Evolutionary conservation across 192 early-diverging fungal genomes (phyloP).

Genomic region (Coemansia sp.): DNA sequence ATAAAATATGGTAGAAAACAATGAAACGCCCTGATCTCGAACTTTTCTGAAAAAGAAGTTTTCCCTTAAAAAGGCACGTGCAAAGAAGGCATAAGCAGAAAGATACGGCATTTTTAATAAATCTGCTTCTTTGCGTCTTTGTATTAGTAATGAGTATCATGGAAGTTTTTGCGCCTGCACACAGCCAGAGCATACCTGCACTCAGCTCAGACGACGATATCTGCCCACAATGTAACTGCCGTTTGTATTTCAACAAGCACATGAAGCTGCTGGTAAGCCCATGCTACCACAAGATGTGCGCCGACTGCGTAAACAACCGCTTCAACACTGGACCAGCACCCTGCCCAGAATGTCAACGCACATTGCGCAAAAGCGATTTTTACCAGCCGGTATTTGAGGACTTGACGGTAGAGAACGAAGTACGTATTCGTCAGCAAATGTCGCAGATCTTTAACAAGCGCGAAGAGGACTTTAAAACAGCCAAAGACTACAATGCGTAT

Average conservation of each 20-base stretch:
- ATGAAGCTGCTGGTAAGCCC: slow-evolving; percentile 89
- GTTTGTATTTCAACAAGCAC: slow-evolving; percentile 79
- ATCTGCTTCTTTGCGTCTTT: not conserved
- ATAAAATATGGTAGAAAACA: not conserved
- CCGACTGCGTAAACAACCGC: slow-evolving; percentile 81
- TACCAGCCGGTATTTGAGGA: slow-evolving; percentile 91
- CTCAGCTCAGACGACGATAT: slow-evolving; percentile 33
- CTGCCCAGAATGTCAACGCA: slow-evolving; percentile 83
- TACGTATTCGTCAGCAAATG: slow-evolving; percentile 75
- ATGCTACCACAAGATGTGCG: slow-evolving; percentile 98
- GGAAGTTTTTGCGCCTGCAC: slow-evolving; percentile 39
- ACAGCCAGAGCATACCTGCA: slow-evolving; percentile 35
- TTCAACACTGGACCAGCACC: slow-evolving; percentile 84
- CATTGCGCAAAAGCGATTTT: slow-evolving; percentile 80
- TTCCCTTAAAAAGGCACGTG: slow-evolving; percentile 2
- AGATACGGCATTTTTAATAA: not conserved
- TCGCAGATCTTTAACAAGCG: slow-evolving; percentile 83
- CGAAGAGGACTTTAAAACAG: slow-evolving; percentile 77
- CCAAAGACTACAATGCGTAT: slow-evolving; percentile 84
- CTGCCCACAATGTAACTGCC: slow-evolving; percentile 81
- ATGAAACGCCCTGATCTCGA: no score
- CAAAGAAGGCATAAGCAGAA: slow-evolving; percentile 4
- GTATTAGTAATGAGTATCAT: slow-evolving; percentile 8
- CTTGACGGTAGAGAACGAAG: slow-evolving; percentile 90
- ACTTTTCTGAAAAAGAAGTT: not conserved